Base-by-base conservation (phyloP, 2,329 filamentous ascomycete genomes). In the Elsinoe fawcettii region DNA sequence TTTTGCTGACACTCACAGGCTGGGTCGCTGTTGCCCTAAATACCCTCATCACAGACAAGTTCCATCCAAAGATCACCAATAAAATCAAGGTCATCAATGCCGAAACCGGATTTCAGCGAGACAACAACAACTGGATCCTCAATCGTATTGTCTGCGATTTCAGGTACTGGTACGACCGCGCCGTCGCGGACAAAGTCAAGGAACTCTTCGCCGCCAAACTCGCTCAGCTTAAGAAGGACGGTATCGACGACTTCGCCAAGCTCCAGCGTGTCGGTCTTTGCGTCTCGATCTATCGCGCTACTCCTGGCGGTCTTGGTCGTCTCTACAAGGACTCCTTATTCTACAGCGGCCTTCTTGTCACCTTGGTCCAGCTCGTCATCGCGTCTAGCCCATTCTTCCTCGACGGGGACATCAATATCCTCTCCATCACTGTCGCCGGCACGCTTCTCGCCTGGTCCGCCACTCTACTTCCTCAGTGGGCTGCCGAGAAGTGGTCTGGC, bases 31-130 rank as follows among this genome's bases (percentile, higher is more conserved):
- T 46, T 3, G 41, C 41, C 8, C 22, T 25, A 5, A 46, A 46
- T 18, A 46, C 20, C 4, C 41, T 46, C 41, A 25, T 46, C 22
- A n/a, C 23, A 12, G 41, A 25, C 2, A 4, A 46, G 9, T 23
- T 23, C 20, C 22, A 23, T 14, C 41, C 41, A 18, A 22, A 27
- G 11, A 9, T 46, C 8, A 46, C 9, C n/a, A 20, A 25, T 9
- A 46, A 46, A 25, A 20, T 46, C 41, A 46, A 46, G 23, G 22
- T 23, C 9, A 43, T 61, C n/a, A 60, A 64, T 36, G 64, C 65
- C 60, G 60, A 65, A 23, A 59, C 61, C 9, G 65, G 64, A 5
- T 65, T 62, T 44, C 20, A 8, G 7, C 23, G 20, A 12, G 41
- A 46, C 6, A 46, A 46, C 9, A 22, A 25, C 9, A 46, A 25